Evolutionary conservation across 176 grass and related monocot genomes (phyloP), one percentile per base, ranked within the genome.

Genomic region (Rhynchospora breviuscula): DNA sequence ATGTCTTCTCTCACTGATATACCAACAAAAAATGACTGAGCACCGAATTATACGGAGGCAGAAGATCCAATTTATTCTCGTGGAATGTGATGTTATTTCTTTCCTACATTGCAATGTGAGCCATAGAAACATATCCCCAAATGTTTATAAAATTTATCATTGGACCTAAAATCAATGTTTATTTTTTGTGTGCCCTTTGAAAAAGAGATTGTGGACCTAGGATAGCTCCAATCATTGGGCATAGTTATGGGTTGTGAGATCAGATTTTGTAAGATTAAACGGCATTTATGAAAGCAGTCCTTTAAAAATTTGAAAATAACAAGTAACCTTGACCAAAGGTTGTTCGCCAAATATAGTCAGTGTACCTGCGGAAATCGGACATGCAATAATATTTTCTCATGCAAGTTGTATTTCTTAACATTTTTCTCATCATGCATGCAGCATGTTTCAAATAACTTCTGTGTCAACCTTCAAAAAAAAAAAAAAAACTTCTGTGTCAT

Each of bases 141-240:
- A 66, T 66, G 45, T 48, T 49, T 15, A 19, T 35, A 62, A 18
- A 52, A 49, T 82, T 79, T 82, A 82, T 51, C 10, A 82, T 82
- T 82, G 80, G 80, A 82, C 63, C 80, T 82, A 67, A 82, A 82
- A 82, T 22, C 59, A 51, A 66, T 82, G 61, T 17, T 67, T 40
- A 40, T 40, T 62, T 13, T 53, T 40, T 60, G n/a, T 18, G 33
- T 18, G 63, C 35, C 61, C 61, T 63, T 52, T 80, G 54, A 61
- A 80, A 70, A 80, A 63, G 31, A 80, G 31, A 48, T 76, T 52
- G 51, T 82, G 19, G 79, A 49, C 35, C 44, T 67, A 47, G 62
- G 8, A 51, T 65, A 9, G 35, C 45, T 53, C 61, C 80, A 82
- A 82, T 82, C 60, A 82, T 82, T 82, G 62, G 73, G 10, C 60